A percentile compares a stretch with the other conserved stretches of the same genome.
Conservation (phyloP, 345 rosid species). For the Durio zibethinus region DNA sequence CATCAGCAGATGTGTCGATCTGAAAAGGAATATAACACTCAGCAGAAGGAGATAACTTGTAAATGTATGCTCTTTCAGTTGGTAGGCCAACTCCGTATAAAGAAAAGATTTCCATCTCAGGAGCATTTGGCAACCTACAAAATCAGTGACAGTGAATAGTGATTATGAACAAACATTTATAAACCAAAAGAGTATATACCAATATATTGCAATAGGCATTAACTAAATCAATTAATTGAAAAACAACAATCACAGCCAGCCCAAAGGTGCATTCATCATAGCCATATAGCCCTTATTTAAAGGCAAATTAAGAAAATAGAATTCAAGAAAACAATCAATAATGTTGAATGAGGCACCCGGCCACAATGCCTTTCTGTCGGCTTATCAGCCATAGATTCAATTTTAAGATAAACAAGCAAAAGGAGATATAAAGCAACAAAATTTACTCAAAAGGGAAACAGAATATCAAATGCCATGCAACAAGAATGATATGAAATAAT, state of each 20-base stretch:
- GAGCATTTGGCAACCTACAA: constrained; percentile 84
- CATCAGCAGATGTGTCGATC: constrained; percentile 68
- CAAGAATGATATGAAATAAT: background rate
- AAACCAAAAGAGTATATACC: background rate
- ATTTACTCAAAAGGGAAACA: background rate
- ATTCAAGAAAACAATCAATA: background rate
- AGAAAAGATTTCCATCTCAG: constrained; percentile 88
- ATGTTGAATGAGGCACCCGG: background rate
- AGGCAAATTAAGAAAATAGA: background rate
- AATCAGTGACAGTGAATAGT: constrained; percentile 17
- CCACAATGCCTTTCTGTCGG: background rate
- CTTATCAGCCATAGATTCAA: background rate
- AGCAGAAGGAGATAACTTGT: constrained; percentile 60
- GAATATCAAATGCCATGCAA: background rate
- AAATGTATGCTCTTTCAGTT: constrained; percentile 85
- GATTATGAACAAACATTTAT: background rate
- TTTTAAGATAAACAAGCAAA: background rate
- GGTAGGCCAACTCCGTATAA: constrained; percentile 93
- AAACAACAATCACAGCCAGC: background rate
- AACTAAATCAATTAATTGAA: background rate
- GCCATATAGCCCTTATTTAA: background rate
- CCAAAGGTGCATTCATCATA: background rate
- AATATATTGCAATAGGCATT: background rate
- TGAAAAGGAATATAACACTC: constrained; percentile 91
- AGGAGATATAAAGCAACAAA: background rate